Conservation (phyloP, 2,329 filamentous ascomycete genomes). For the Penicillium sclerotiorum region DNA sequence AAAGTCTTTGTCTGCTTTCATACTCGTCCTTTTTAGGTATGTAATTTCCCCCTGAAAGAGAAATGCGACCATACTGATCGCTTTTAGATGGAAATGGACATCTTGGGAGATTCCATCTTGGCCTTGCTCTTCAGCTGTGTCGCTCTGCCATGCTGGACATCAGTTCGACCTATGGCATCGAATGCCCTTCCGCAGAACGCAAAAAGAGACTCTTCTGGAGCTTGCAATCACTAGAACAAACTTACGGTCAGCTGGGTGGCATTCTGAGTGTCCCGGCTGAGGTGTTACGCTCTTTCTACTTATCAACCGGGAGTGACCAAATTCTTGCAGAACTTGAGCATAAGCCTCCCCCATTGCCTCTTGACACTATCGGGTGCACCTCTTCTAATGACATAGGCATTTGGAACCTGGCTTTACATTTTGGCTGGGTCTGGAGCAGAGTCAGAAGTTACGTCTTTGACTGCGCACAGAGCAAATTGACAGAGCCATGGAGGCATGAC, state of each 20-base stretch:
- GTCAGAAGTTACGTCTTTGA: constrained; percentile 50
- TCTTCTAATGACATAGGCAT: constrained; percentile 49
- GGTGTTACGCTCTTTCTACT: constrained; percentile 42
- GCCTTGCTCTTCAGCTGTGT: constrained; percentile 55
- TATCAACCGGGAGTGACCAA: constrained; percentile 20
- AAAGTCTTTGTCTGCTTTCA: constrained; percentile 55
- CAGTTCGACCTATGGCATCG: constrained; percentile 41
- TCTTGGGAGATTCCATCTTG: constrained; percentile 55
- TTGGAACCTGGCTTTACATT: constrained; percentile 54
- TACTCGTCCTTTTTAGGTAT: constrained; percentile 56
- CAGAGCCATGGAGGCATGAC: constrained; percentile 56
- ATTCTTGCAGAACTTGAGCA: constrained; percentile 30
- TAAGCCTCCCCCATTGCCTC: constrained; percentile 47
- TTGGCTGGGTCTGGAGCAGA: constrained; percentile 57
- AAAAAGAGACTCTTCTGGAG: constrained; percentile 58
- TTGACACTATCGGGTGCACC: constrained; percentile 49
- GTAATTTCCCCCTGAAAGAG: not conserved
- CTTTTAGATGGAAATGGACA: constrained; percentile 51
- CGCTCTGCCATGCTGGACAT: constrained; percentile 55
- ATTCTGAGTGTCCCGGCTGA: constrained; percentile 48
- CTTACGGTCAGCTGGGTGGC: constrained; percentile 52
- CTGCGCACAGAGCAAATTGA: constrained; percentile 51
- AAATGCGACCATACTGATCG: not conserved
- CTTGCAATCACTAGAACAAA: constrained; percentile 54
- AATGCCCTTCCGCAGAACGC: constrained; percentile 44